A percentile compares a stretch with the other conserved stretches of the same genome.
Conservation (phyloP, 768 basidiomycete species). For the Macrolepiota dolichaula region DNA sequence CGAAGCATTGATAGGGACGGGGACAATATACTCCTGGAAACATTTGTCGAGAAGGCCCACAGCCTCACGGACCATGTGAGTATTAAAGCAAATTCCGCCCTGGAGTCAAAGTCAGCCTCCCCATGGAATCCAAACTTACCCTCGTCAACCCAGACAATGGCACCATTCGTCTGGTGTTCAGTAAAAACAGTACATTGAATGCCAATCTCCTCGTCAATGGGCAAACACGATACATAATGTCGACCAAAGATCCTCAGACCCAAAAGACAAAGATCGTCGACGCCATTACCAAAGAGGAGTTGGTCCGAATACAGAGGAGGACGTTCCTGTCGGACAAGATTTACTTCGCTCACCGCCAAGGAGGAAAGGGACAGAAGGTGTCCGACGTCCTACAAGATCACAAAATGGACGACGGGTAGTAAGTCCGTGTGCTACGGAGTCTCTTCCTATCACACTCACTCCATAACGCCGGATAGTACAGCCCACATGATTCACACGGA, state of each 20-base stretch:
- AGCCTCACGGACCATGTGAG: background rate
- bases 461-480: background rate
- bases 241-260: conserved; percentile 17
- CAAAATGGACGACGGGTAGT: conserved; percentile 16
- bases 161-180: conserved; percentile 18
- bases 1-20: too few relatives aligned
- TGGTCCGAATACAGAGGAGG: conserved; percentile 17
- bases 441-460: background rate
- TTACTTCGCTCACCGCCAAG: conserved; percentile 17
- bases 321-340: conserved; percentile 21
- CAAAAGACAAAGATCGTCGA: conserved; percentile 20
- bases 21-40: too few relatives aligned
- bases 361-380: conserved; percentile 18
- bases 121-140: conserved; percentile 12
- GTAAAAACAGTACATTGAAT: conserved; percentile 19
- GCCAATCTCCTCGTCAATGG: conserved; percentile 17
- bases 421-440: background rate
- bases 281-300: conserved; percentile 13
- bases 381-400: conserved; percentile 19
- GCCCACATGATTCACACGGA: conserved; percentile 12
- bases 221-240: conserved; percentile 17
- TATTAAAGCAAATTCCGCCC: background rate
- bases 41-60: too few relatives aligned
- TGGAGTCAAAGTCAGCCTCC: background rate
- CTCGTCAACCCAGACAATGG: conserved; percentile 9